Evolutionary conservation across 2,329 filamentous ascomycete genomes (phyloP), one percentile per base, ranked within the genome.

Genomic region (Neofusicoccum parvum): DNA sequence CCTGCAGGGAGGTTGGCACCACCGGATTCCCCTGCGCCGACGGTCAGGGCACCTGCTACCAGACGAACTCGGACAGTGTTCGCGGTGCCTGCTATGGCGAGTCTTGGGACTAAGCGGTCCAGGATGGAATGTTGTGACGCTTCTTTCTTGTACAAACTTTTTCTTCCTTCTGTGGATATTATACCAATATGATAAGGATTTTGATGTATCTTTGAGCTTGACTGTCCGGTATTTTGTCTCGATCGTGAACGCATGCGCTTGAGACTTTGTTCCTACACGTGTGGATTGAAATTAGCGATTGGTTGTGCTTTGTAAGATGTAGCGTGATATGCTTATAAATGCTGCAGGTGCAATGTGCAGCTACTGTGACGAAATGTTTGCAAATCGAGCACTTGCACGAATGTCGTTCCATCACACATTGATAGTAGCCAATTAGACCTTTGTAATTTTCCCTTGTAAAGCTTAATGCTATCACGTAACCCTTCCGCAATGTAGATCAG

Each of bases 111-210:
- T 51, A n/a, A n/a, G 15, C 15, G 11, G 27, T 51, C 20, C 23
- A 36, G 15, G 27, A 51, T 27, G 17, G 17, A 9, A 11, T 12
- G 7, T 27, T 49, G 27, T 49, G 17, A 49, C 27, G 14, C 49
- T 12, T 27, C 5, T 10, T 51, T 51, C 49, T 36, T 36, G 49
- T 51, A 51, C 49, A 36, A 51, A 51, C 11, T 34, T 51, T 51
- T 34, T 36, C 15, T 36, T 51, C 27, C 27, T 32, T 32, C 27
- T 51, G 49, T 51, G 27, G 49, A 51, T 51, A 51, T 36, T 51
- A 51, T 51, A 17, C 23, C 27, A 36, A 51, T 51, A 49, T 49
- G 46, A 23, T n/a, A 49, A 27, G 17, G 43, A 17, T 14, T 27
- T 12, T 9, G 17, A 12, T 14, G 49, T 4, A n/a, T 36, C 27